A percentile compares a stretch with the other conserved stretches of the same genome.
phyloP scores from a whole-genome alignment of 768 basidiomycete genomes.

The Phallus indusiatus region DNA sequence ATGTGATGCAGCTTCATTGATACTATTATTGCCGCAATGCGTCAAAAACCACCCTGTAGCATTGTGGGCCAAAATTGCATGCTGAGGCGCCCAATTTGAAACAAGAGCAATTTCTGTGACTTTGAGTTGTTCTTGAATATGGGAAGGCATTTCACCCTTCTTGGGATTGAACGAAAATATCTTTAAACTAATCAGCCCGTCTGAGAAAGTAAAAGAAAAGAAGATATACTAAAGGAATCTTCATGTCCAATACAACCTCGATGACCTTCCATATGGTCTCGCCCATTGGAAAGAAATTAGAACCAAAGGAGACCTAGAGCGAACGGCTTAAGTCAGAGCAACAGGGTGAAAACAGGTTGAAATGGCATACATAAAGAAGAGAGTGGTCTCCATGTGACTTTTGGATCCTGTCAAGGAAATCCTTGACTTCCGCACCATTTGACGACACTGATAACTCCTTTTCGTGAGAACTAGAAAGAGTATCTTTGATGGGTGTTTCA shows the following conservation, averaged over 20 bases:
- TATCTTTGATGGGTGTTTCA: not conserved
- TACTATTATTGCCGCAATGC: slow-evolving; percentile 19
- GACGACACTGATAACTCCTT: slow-evolving; percentile 3
- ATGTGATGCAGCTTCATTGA: slow-evolving; percentile 13
- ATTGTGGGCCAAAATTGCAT: slow-evolving; percentile 16
- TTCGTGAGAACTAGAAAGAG: not conserved
- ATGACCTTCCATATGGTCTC: slow-evolving; percentile 15
- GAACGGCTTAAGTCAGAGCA: not conserved
- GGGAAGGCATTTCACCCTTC: slow-evolving; percentile 11
- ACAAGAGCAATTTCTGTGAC: slow-evolving; percentile 14
- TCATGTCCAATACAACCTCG: slow-evolving; percentile 15
- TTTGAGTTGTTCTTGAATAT: slow-evolving; percentile 12
- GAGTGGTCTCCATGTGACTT: slow-evolving; percentile 12
- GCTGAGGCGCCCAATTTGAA: slow-evolving; percentile 19
- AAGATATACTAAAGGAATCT: slow-evolving; percentile 16
- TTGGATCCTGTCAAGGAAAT: slow-evolving; percentile 13
- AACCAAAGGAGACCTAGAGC: slow-evolving; percentile 18
- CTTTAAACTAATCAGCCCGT: slow-evolving; percentile 5
- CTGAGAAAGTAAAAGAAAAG: not conserved
- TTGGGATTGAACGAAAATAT: slow-evolving; percentile 16
- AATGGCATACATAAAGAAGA: slow-evolving; percentile 14
- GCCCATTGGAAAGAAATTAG: slow-evolving; percentile 14
- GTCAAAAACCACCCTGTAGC: slow-evolving; percentile 18
- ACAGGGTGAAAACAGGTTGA: not conserved
- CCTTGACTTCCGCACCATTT: slow-evolving; percentile 9